These are phyloP conservation scores for Lolium perenne DNA, from an alignment of 176 grass and related monocot genomes.

Conservation along the genomic window DNA sequence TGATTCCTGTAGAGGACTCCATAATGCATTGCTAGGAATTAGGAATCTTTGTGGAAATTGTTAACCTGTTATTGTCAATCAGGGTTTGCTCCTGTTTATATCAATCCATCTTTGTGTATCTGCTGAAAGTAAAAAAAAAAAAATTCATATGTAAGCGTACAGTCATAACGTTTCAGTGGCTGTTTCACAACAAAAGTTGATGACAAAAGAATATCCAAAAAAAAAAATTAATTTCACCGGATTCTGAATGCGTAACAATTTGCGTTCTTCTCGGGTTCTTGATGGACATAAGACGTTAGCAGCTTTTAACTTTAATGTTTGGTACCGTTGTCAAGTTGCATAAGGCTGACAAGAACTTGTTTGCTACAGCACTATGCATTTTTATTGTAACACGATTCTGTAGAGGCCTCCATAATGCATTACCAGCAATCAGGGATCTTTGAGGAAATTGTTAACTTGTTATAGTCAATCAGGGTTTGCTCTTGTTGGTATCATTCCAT, in stretches of 20 bases:
- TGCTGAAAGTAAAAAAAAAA: neutral
- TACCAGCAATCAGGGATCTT: neutral
- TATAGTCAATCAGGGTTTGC: neutral
- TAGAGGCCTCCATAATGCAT: too few relatives aligned
- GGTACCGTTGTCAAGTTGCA: neutral
- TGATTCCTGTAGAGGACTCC: conserved; percentile 2
- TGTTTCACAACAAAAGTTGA: neutral
- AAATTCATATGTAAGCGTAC: neutral
- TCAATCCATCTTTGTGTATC: neutral
- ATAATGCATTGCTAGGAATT: neutral
- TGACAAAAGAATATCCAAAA: neutral
- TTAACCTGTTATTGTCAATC: neutral
- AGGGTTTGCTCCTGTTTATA: neutral
- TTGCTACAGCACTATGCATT: neutral
- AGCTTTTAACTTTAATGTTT: conserved; percentile 1
- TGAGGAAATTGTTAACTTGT: neutral
- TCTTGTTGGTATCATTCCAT: neutral
- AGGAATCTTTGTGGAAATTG: neutral
- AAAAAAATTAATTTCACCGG: neutral
- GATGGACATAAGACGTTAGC: neutral
- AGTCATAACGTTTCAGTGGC: neutral
- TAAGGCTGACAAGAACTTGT: neutral
- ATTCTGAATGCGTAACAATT: conserved; percentile 5
- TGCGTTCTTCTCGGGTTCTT: neutral
- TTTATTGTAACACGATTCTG: neutral